Conservation (phyloP, 1,139 yeast species). For the Scheffersomyces cryptocercus region DNA sequence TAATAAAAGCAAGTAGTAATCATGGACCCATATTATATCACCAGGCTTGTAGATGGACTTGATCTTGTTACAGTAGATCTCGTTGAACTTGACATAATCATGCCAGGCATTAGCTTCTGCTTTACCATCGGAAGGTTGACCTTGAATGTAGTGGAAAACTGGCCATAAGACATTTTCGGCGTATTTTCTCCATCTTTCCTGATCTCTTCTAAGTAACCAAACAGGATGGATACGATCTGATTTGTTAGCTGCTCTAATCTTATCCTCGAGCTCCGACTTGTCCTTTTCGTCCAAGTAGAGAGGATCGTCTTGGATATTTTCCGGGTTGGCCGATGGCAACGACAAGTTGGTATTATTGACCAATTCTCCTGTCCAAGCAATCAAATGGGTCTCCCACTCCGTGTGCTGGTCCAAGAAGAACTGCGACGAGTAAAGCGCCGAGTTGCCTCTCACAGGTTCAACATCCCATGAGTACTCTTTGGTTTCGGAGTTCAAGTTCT, state of each 20-base stretch:
- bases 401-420: slow-evolving; percentile 63
- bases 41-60: slow-evolving; percentile 78
- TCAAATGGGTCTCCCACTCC: slow-evolving; percentile 82
- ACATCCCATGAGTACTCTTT: slow-evolving; percentile 49
- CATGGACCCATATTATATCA: slow-evolving; percentile 94
- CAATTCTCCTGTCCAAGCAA: slow-evolving; percentile 97
- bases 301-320: slow-evolving; percentile 53
- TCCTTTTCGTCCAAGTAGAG: slow-evolving; percentile 60
- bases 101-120: slow-evolving; percentile 84
- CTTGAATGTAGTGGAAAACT: slow-evolving; percentile 86
- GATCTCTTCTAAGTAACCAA: slow-evolving; percentile 77
- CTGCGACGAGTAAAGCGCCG: slow-evolving; percentile 80
- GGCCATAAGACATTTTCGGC: slow-evolving; percentile 96
- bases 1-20: slow-evolving; percentile 78
- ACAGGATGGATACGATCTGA: slow-evolving; percentile 72
- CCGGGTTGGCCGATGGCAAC: slow-evolving; percentile 13
- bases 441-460: slow-evolving; percentile 74
- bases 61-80: slow-evolving; percentile 81
- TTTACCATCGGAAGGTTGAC: slow-evolving; percentile 61
- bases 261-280: slow-evolving; percentile 46
- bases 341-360: slow-evolving; percentile 28
- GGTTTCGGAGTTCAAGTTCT: slow-evolving; percentile 26
- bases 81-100: slow-evolving; percentile 87
- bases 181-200: slow-evolving; percentile 79
- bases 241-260: slow-evolving; percentile 44